A percentile compares a stretch with the other conserved stretches of the same genome.
phyloP scores from a whole-genome alignment of 2,329 filamentous ascomycete species.

The Botryotinia globosa region DNA sequence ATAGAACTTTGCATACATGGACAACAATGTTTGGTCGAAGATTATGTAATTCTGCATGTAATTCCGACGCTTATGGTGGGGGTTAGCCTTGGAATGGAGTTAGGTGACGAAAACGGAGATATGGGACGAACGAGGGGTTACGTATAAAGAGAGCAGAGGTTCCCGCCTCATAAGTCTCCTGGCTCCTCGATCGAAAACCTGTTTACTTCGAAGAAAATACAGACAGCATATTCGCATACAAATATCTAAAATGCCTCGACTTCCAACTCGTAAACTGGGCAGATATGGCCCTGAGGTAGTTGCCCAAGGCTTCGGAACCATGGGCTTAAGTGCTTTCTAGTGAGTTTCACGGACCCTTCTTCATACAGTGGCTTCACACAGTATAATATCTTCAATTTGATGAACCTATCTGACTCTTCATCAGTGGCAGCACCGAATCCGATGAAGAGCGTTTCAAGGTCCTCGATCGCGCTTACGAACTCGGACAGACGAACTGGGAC shows the following conservation, averaged over 20 bases:
- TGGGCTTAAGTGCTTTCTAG: conserved; percentile 26
- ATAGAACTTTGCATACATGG: not conserved
- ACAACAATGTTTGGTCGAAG: not conserved
- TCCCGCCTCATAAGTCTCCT: not conserved
- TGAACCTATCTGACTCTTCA: conserved; percentile 16
- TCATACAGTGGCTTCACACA: too few relatives aligned
- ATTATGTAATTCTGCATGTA: not conserved
- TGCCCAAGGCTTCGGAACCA: conserved; percentile 33
- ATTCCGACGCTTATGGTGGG: conserved; percentile 7
- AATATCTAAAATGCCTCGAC: conserved; percentile 22
- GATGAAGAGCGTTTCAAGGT: conserved; percentile 42
- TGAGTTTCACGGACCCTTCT: not conserved
- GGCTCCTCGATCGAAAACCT: not conserved
- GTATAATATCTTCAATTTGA: not conserved
- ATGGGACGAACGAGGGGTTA: not conserved
- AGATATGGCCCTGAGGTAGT: conserved; percentile 32
- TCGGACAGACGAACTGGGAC: conserved; percentile 44
- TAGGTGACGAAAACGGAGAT: not conserved
- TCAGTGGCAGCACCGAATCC: conserved; percentile 24
- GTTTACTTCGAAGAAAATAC: not conserved
- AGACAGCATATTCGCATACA: not conserved
- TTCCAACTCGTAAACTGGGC: conserved; percentile 32
- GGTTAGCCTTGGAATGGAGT: not conserved
- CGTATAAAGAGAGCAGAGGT: conserved; percentile 4
- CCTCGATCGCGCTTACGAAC: conserved; percentile 42